Evolutionary conservation across 2,329 filamentous ascomycete species (phyloP).

Genomic region (Beauveria sp.): DNA sequence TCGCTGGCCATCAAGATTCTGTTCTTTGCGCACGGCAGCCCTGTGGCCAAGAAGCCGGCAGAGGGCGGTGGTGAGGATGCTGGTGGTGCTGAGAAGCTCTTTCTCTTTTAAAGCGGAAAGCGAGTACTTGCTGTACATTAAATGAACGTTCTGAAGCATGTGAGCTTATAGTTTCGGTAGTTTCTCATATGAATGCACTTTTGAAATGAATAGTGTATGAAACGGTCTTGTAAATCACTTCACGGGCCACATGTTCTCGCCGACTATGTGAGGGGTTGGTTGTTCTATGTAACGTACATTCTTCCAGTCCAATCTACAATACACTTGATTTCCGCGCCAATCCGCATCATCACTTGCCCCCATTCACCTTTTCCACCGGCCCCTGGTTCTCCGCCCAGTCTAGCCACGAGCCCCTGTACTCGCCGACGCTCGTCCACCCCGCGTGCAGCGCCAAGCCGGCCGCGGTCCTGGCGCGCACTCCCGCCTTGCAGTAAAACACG

Average conservation of each 20-base stretch:
- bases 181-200: not conserved
- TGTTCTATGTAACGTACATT: not conserved
- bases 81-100: conserved; percentile 17
- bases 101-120: not conserved
- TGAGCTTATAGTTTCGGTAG: not conserved
- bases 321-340: too few relatives aligned
- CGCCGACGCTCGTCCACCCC: conserved; percentile 64
- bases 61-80: conserved; percentile 4
- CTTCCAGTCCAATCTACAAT: not conserved
- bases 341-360: not conserved
- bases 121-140: not conserved
- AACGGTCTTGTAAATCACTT: not conserved
- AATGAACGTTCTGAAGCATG: not conserved
- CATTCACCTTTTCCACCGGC: conserved; percentile 28
- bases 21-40: conserved; percentile 80
- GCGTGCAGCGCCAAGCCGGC: conserved; percentile 68
- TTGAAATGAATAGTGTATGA: not conserved
- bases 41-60: conserved; percentile 34
- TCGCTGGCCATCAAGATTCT: conserved; percentile 91
- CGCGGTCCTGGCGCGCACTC: conserved; percentile 72
- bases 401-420: conserved; percentile 69
- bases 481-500: conserved; percentile 90
- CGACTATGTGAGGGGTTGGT: not conserved
- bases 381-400: conserved; percentile 78
- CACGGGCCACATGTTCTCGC: not conserved